These are phyloP conservation scores for Triticum urartu DNA, from an alignment of 176 grass and related monocot species.

Conservation along the genomic window DNA sequence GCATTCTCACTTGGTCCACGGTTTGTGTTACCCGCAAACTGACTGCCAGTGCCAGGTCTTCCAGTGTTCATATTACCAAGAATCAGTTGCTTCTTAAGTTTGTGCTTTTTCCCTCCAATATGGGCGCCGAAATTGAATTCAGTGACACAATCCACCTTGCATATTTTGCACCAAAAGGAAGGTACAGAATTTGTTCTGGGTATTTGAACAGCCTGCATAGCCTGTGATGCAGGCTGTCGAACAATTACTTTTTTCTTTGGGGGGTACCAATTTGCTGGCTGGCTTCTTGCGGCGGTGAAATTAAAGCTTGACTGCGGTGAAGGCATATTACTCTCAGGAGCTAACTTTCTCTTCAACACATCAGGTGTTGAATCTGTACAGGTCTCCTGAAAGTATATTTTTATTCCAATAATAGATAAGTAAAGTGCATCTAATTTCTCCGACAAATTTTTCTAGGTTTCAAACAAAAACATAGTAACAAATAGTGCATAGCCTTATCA, in stretches of 20 bases:
- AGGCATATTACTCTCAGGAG: constrained; percentile 13
- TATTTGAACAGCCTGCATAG: constrained; percentile 21
- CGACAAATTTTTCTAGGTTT: background rate
- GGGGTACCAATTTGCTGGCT: constrained; percentile 28
- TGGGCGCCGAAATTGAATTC: constrained; percentile 63
- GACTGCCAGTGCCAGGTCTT: constrained; percentile 6
- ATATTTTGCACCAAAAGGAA: constrained; percentile 74
- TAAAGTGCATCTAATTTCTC: background rate
- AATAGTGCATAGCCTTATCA: background rate
- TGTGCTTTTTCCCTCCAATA: constrained; percentile 71
- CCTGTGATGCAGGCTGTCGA: constrained; percentile 28
- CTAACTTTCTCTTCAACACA: constrained; percentile 29
- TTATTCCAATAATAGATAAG: background rate
- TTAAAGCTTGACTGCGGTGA: constrained; percentile 10
- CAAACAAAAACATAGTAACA: background rate
- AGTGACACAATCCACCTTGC: constrained; percentile 73
- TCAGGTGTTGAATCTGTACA: constrained; percentile 30
- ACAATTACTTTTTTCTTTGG: constrained; percentile 44
- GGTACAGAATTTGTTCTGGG: constrained; percentile 44
- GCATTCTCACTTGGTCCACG: constrained; percentile 10
- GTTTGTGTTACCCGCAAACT: constrained; percentile 8
- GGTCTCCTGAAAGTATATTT: constrained; percentile 19
- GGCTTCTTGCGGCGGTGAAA: background rate
- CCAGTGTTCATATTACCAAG: constrained; percentile 39
- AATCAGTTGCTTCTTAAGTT: constrained; percentile 53